phyloP scores from a whole-genome alignment of 192 early-diverging fungal genomes.

The Cladochytrium replicatum region DNA sequence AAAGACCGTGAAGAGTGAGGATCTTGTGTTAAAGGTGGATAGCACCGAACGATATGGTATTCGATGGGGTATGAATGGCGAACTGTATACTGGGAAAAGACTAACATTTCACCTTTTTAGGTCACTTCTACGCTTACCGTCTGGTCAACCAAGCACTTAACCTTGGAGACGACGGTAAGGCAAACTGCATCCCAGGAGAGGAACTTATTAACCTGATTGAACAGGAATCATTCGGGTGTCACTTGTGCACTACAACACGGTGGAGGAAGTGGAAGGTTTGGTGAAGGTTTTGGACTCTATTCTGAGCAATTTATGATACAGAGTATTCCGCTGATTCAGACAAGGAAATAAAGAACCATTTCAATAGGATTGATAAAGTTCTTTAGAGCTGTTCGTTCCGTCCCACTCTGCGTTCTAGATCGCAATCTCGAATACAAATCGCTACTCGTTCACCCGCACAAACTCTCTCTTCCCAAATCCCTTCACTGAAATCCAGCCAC shows the following conservation, averaged over 20 bases:
- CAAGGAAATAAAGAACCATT: too few species aligned
- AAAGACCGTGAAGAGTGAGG: slow-evolving; percentile 1
- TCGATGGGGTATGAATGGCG: not conserved
- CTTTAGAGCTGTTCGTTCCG: too few species aligned
- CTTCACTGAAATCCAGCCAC: too few species aligned
- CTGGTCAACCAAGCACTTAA: slow-evolving; percentile 4
- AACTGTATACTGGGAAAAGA: not conserved
- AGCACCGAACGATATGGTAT: slow-evolving; percentile 2
- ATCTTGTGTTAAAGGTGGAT: slow-evolving; percentile 7
- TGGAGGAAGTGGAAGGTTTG: slow-evolving; percentile 19
- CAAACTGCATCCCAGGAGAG: not conserved
- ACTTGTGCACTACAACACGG: slow-evolving; percentile 25
- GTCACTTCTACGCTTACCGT: slow-evolving; percentile 11
- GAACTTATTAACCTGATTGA: not conserved
- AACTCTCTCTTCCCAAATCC: too few species aligned
- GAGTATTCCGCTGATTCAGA: too few species aligned
- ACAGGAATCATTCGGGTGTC: slow-evolving; percentile 13
- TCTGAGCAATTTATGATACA: too few species aligned
- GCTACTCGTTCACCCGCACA: too few species aligned
- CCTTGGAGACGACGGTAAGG: slow-evolving; percentile 9
- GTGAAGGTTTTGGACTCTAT: slow-evolving; percentile 9
- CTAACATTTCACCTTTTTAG: not conserved
- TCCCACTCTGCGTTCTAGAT: too few species aligned
- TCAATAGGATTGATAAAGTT: too few species aligned
- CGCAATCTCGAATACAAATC: too few species aligned